These are phyloP conservation scores for Rhodotorula sp. DNA, from an alignment of 1,284 basidiomycete genomes.

Conservation along the genomic window DNA sequence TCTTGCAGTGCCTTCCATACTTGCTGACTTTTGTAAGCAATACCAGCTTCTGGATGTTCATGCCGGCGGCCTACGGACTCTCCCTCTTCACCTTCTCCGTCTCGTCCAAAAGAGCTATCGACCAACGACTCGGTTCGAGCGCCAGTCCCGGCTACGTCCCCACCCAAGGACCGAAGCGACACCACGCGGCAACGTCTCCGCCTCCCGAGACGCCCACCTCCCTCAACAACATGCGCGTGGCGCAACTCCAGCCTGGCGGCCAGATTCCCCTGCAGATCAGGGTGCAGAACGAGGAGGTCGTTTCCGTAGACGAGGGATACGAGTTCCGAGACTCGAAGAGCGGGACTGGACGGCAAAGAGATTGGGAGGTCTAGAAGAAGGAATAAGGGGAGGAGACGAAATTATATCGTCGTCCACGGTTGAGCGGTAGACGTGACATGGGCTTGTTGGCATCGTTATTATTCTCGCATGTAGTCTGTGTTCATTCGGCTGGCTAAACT, in stretches of 20 bases:
- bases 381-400: no score
- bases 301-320: neutral
- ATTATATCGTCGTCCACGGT: no score
- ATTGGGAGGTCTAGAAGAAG: neutral
- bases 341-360: neutral
- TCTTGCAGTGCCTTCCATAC: neutral
- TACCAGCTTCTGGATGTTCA: conserved; percentile 4
- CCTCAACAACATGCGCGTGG: neutral
- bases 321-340: neutral
- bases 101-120: neutral
- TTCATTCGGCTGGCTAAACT: no score
- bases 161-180: no score
- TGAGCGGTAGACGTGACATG: no score
- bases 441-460: no score
- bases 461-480: no score
- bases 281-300: neutral
- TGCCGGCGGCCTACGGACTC: conserved; percentile 4
- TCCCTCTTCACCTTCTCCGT: conserved; percentile 11
- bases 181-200: no score
- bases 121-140: neutral
- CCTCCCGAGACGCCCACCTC: no score
- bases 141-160: no score
- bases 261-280: conserved; percentile 1
- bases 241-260: neutral
- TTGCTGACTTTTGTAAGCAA: neutral